These are phyloP conservation scores for Perilla frutescens DNA, from an alignment of 257 asterid species.

Conservation along the genomic window DNA sequence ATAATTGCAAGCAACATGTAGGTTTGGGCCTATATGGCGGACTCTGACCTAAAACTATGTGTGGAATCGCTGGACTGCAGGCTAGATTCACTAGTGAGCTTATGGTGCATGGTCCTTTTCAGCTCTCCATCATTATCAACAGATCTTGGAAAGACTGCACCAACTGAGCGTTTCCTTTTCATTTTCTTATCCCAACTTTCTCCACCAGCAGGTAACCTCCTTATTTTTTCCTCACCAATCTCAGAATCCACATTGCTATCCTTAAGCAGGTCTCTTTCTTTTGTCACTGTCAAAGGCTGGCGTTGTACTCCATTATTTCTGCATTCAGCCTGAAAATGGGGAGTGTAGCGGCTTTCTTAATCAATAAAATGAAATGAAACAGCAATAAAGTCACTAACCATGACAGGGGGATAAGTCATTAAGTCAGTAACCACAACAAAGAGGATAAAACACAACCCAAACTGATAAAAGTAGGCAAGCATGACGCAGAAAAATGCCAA, in stretches of 20 bases:
- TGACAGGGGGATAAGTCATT: conserved; percentile 5
- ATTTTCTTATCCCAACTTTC: conserved; percentile 96
- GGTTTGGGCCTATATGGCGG: conserved; percentile 13
- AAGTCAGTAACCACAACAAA: conserved; percentile 14
- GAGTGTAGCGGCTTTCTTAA: conserved; percentile 23
- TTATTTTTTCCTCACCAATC: conserved; percentile 73
- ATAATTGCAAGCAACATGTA: conserved; percentile 19
- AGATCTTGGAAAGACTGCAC: conserved; percentile 70
- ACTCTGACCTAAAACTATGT: conserved; percentile 63
- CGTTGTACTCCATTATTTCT: conserved; percentile 67
- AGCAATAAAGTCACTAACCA: conserved; percentile 12
- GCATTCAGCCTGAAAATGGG: conserved; percentile 66
- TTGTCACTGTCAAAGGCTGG: conserved; percentile 58
- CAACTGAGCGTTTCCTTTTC: conserved; percentile 93
- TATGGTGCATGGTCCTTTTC: conserved; percentile 67
- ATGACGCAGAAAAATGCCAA: conserved; percentile 16
- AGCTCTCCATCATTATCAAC: conserved; percentile 71
- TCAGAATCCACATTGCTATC: conserved; percentile 62
- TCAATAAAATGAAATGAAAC: conserved; percentile 25
- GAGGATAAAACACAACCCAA: background rate
- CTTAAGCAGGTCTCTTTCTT: conserved; percentile 71
- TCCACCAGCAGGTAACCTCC: conserved; percentile 85
- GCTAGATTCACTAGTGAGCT: conserved; percentile 66
- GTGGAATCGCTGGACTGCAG: conserved; percentile 68
- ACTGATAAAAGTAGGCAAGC: conserved; percentile 17